Conservation (phyloP, 2,329 filamentous ascomycete species). For the Ustilaginoidea virens region DNA sequence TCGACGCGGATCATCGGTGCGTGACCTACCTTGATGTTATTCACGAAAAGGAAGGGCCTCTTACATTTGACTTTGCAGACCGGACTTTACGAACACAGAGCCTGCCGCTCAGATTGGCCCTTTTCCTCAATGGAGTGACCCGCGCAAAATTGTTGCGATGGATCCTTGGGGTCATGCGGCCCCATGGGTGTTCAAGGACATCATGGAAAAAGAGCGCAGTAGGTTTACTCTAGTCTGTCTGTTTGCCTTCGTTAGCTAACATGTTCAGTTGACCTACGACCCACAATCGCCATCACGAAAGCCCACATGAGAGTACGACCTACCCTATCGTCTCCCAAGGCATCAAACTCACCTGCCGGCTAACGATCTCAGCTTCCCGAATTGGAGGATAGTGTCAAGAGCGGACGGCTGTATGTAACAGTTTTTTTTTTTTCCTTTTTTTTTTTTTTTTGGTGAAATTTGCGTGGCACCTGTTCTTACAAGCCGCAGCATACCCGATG, state of each 20-base stretch:
- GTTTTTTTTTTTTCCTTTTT: too few relatives aligned
- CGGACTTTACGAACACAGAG: slow-evolving; percentile 63
- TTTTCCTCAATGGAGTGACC: slow-evolving; percentile 78
- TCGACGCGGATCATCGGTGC: slow-evolving; percentile 62
- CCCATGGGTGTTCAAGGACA: slow-evolving; percentile 68
- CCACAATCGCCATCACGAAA: slow-evolving; percentile 81
- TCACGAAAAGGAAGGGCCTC: slow-evolving; percentile 5
- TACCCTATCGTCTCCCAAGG: slow-evolving; percentile 1
- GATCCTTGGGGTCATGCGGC: slow-evolving; percentile 83
- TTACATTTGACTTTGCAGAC: slow-evolving; percentile 17
- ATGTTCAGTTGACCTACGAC: slow-evolving; percentile 57
- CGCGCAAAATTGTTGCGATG: slow-evolving; percentile 94
- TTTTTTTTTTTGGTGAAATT: too few relatives aligned
- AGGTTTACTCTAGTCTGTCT: slow-evolving; percentile 3
- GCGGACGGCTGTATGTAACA: slow-evolving; percentile 58
- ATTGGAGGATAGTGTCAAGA: slow-evolving; percentile 72
- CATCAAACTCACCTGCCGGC: background rate
- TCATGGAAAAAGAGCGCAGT: slow-evolving; percentile 60
- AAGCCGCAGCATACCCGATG: slow-evolving; percentile 46
- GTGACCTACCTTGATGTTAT: background rate
- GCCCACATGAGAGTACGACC: slow-evolving; percentile 69
- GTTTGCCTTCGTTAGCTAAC: slow-evolving; percentile 4
- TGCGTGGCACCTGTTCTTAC: background rate
- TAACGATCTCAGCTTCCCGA: slow-evolving; percentile 51
- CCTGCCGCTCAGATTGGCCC: slow-evolving; percentile 81